Evolutionary conservation across 2,329 filamentous ascomycete genomes (phyloP), one percentile per base, ranked within the genome.

Genomic region (Calonectria henricotiae): DNA sequence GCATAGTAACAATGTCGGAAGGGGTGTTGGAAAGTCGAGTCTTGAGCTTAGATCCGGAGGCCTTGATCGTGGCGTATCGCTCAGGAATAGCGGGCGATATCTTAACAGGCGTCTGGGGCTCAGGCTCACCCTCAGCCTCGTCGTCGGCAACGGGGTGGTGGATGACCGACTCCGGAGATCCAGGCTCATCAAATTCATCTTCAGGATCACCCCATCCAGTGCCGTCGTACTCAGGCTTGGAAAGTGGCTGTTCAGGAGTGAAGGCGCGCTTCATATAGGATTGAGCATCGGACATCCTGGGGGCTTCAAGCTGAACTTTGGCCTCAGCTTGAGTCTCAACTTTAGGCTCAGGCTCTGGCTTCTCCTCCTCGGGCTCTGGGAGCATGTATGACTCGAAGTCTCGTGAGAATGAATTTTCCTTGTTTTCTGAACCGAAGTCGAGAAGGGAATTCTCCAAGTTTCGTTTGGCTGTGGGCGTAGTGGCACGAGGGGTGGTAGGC

Each of bases 161-260:
- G 73, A 98, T 96, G 25, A 98, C 95, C 7, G 96, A 98, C 61
- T 95, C 93, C 15, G 96, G 95, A 8, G 94, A 97, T 39, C 90
- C 89, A 11, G 90, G 90, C 72, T 92, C 91, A 1, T 88, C 86
- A 65, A 85, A 75, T 49, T 89, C 87, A 37, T 88, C 85, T 23
- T 83, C 83, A 25, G 86, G 84, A 44, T 89, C 86, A 9, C 89
- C 88, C 88, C 89, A 89, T 63, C 90, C 87, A 67, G 89, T 85
- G 68, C 92, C 88, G 76, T 92, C 86, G 78, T 93, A 92, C 69
- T 90, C 89, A 32, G 86, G 89, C 82, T 87, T 93, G 44, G 88
- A 87, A 13, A 88, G 78, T 12, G 78, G 80, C 67, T 84, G 81
- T 39, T 86, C 83, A 1, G 89, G 89, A 1, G 89, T 90, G 37